phyloP scores from a whole-genome alignment of 208 protist genomes.

The Leishmania gerbilli region DNA sequence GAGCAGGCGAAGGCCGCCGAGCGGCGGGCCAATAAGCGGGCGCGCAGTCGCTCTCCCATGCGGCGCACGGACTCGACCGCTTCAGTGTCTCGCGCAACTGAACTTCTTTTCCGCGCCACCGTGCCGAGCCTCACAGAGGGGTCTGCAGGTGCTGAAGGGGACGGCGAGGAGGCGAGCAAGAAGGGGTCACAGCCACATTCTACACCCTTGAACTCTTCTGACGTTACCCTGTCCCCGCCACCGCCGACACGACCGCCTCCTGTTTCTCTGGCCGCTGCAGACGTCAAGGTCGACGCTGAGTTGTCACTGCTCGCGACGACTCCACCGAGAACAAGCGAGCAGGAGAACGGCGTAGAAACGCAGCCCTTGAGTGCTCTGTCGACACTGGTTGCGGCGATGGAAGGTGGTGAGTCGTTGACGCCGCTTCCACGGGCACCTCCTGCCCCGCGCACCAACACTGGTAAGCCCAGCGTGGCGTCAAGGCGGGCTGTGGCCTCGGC shows the following conservation, averaged over 20 bases:
- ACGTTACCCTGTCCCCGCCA: not conserved
- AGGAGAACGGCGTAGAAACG: not conserved
- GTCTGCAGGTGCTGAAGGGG: not conserved
- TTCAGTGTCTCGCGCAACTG: not conserved
- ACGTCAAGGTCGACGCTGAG: constrained; percentile 3
- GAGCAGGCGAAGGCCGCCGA: not conserved
- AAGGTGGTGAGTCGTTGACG: not conserved
- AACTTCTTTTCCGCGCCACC: not conserved
- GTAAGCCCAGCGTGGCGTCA: not conserved
- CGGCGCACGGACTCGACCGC: not conserved
- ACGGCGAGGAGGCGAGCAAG: not conserved
- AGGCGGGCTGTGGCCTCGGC: not conserved
- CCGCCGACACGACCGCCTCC: not conserved
- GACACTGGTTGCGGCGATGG: not conserved
- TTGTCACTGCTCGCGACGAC: not conserved
- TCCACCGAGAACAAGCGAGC: not conserved
- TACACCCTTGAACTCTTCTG: not conserved
- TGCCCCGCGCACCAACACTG: not conserved
- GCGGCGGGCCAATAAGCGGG: constrained; percentile 1
- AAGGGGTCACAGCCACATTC: not conserved
- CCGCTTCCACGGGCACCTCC: not conserved
- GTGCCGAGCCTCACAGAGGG: not conserved
- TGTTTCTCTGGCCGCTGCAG: not conserved
- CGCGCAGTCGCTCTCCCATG: constrained; percentile 7
- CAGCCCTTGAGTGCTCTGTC: not conserved